These are phyloP conservation scores for Luffa acutangula DNA, from an alignment of 306 rosid species.

Conservation along the genomic window DNA sequence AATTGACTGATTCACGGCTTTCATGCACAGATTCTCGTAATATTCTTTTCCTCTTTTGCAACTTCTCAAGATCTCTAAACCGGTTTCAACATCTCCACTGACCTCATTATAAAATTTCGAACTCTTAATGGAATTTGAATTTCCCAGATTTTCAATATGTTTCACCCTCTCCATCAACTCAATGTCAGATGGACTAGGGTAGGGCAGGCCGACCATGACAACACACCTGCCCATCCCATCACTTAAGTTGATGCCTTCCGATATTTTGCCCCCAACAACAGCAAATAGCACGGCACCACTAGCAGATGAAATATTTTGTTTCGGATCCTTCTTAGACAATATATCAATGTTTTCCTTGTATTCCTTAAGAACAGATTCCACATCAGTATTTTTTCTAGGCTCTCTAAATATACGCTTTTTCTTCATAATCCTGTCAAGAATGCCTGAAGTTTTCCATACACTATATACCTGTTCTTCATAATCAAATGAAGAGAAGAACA, in stretches of 20 bases:
- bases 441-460: constrained; percentile 73
- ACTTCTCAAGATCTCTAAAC: constrained; percentile 66
- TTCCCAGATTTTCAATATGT: constrained; percentile 63
- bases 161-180: constrained; percentile 89
- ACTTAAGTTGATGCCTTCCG: constrained; percentile 95
- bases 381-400: constrained; percentile 71
- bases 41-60: constrained; percentile 85
- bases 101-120: constrained; percentile 23
- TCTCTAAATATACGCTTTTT: constrained; percentile 77
- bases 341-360: constrained; percentile 54
- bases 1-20: constrained; percentile 94
- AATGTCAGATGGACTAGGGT: constrained; percentile 78
- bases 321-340: constrained; percentile 26
- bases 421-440: constrained; percentile 67
- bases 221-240: constrained; percentile 95
- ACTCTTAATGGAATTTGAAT: constrained; percentile 25
- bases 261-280: constrained; percentile 89
- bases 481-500: constrained; percentile 93
- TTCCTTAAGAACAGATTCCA: constrained; percentile 73
- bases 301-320: constrained; percentile 33
- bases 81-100: constrained; percentile 42
- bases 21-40: constrained; percentile 97
- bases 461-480: constrained; percentile 66
- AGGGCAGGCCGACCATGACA: constrained; percentile 95
- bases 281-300: constrained; percentile 76